Conservation (phyloP, 805 yeast genomes). For the Wickerhamiella qilinensis region DNA sequence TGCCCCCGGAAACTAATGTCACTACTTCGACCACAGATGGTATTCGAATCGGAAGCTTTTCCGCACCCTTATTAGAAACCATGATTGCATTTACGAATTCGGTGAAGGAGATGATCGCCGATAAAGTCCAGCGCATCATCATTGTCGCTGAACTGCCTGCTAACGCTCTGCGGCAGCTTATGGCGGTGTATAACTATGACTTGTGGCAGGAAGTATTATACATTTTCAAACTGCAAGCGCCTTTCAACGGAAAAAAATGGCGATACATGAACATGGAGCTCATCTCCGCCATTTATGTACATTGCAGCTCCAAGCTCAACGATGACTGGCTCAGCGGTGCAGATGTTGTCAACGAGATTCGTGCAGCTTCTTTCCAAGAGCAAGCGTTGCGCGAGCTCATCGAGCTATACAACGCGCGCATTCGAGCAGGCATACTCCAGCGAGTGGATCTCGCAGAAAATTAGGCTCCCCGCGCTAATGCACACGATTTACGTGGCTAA, state of each 20-base stretch:
- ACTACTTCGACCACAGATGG: conserved; percentile 1
- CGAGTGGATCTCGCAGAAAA: neutral
- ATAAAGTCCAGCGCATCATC: conserved; percentile 59
- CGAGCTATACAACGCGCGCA: conserved; percentile 39
- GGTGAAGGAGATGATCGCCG: conserved; percentile 41
- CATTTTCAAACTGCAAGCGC: conserved; percentile 62
- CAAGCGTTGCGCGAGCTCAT: conserved; percentile 63
- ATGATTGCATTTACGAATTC: conserved; percentile 35
- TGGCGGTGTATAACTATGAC: conserved; percentile 42
- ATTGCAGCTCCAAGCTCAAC: conserved; percentile 50
- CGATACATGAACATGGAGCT: conserved; percentile 83
- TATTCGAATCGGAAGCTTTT: conserved; percentile 8
- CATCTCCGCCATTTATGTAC: conserved; percentile 69
- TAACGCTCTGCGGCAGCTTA: conserved; percentile 40
- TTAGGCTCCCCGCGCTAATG: too few species aligned
- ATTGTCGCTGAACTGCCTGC: conserved; percentile 45
- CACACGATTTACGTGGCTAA: too few species aligned
- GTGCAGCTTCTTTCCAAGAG: conserved; percentile 72
- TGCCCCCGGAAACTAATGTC: neutral
- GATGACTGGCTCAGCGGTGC: conserved; percentile 84
- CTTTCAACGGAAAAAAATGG: conserved; percentile 92
- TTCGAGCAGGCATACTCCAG: neutral
- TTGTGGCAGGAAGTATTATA: conserved; percentile 57
- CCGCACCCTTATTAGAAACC: conserved; percentile 16
- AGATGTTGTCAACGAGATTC: conserved; percentile 59